Evolutionary conservation across 2,329 filamentous ascomycete genomes (phyloP), one percentile per base, ranked within the genome.

Genomic region (Alternaria consortialis): DNA sequence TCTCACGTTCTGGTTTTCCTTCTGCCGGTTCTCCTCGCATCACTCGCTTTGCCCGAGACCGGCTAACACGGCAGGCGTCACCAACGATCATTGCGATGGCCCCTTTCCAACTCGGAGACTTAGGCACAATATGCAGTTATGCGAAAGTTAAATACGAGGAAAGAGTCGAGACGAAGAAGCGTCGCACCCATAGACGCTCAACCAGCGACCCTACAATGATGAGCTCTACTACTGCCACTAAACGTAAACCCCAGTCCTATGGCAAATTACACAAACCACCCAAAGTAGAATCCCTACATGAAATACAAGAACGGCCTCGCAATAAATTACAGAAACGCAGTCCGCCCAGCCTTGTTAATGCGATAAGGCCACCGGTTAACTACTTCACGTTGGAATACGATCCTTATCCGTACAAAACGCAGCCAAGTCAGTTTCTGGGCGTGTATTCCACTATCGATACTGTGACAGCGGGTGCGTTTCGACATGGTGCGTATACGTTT

Each of bases 401-500:
- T 39, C 62, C 63, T 11, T 72, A 72, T 52, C 67, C 70, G 17
- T 65, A 67, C 50, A 68, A 64, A 29, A 67, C 58, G 5, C 58
- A 53, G 0, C 68, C 70, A 8, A 58, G 68, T 48, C 39, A 64
- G 23, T 69, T 72, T 7, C 42, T 72, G 17, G 70, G 68, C n/a
- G 65, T 67, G 9, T 71, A 66, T 46, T 69, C 68, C 5, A 69
- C 58, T 23, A 56, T 72, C 32, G 43, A 71, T 36, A 60, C 64
- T 2, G 68, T 72, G 2, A 72, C 58, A 7, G 44, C 64, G 5
- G 66, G 60, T 4, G 70, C 70, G 0, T 59, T 71, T n/a, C 50
- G 58, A 17, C 63, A 66, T 40, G 64, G 64, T n/a, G 69, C 71
- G 15, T 70, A 70, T 48, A 60, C 68, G 3, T 73, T 73, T 43